A percentile compares a stretch with the other conserved stretches of the same genome.
Evolutionary conservation across 305 asterid genomes (phyloP).

Genomic region (Solanum hybrid): DNA sequence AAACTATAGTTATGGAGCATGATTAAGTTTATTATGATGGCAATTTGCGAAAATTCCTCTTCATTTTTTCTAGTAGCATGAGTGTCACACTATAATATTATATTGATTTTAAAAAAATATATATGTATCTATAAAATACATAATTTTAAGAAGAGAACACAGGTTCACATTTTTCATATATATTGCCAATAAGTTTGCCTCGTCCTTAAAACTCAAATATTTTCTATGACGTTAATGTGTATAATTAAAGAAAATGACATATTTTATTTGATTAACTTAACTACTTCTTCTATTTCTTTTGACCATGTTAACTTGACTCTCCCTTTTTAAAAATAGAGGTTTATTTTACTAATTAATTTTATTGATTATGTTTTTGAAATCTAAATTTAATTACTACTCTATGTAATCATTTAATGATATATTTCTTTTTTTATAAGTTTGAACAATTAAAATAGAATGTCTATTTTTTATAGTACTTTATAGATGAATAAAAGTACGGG

Average conservation of each 20-base stretch:
- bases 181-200: neutral
- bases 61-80: neutral
- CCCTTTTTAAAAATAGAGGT: neutral
- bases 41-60: neutral
- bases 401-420: neutral
- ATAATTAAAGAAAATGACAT: neutral
- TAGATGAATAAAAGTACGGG: neutral
- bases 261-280: too few relatives aligned
- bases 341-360: too few relatives aligned
- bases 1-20: neutral
- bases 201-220: neutral
- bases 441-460: neutral
- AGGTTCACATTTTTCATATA: neutral
- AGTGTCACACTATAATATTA: neutral
- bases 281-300: too few relatives aligned
- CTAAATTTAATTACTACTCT: neutral
- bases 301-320: neutral
- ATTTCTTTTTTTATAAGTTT: too few relatives aligned
- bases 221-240: too few relatives aligned
- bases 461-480: neutral
- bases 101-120: too few relatives aligned
- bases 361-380: neutral
- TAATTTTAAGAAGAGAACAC: neutral
- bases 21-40: neutral
- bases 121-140: neutral